phyloP scores from a whole-genome alignment of 495 filamentous ascomycete species.

The Glarea lozoyensis region DNA sequence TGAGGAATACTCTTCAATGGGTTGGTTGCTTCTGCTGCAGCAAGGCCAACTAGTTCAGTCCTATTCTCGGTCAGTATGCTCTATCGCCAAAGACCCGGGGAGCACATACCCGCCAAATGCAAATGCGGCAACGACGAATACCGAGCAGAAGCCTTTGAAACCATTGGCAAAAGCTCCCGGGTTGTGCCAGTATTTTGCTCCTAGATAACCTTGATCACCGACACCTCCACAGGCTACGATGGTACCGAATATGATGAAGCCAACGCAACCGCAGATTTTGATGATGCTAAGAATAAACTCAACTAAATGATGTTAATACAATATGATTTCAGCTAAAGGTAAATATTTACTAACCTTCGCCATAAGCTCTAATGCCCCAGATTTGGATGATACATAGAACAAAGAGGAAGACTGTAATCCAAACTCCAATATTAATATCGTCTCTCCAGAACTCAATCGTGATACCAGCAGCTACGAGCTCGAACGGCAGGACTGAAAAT shows the following conservation, averaged over 20 bases:
- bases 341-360: constrained; percentile 42
- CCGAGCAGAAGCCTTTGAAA: constrained; percentile 58
- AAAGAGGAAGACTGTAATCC: constrained; percentile 48
- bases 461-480: constrained; percentile 42
- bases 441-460: constrained; percentile 51
- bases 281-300: constrained; percentile 24
- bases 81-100: too few relatives aligned
- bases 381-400: constrained; percentile 54
- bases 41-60: constrained; percentile 83
- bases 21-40: constrained; percentile 79
- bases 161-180: constrained; percentile 59
- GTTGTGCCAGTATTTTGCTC: constrained; percentile 66
- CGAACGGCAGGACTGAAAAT: constrained; percentile 37
- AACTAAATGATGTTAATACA: constrained; percentile 2
- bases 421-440: constrained; percentile 42
- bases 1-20: constrained; percentile 68
- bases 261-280: constrained; percentile 41
- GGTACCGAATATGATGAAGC: constrained; percentile 83
- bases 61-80: too few relatives aligned
- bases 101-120: too few relatives aligned
- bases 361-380: constrained; percentile 63
- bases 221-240: constrained; percentile 68
- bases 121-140: constrained; percentile 59
- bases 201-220: constrained; percentile 61
- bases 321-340: background rate